Evolutionary conservation across 345 rosid species (phyloP), one percentile per base, ranked within the genome.

Genomic region (Clausena lansium): DNA sequence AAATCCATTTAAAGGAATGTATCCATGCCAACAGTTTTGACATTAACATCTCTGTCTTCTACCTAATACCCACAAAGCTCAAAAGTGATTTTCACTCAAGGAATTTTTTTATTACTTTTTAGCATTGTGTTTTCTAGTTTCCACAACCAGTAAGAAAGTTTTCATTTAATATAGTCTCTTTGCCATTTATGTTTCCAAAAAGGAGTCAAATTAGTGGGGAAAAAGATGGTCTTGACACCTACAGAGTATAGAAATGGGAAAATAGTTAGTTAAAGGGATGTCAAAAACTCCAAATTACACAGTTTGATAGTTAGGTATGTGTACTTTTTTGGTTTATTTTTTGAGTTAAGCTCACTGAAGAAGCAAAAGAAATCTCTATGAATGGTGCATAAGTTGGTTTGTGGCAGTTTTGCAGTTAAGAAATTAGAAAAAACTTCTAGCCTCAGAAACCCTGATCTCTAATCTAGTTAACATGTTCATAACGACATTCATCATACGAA

Each of bases 1-100:
- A 81, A 79, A 81, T 80, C 81, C 77, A 87, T 82, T 77, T 83
- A 63, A 84, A 87, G 89, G 84, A 84, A 87, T 77, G 89, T 60
- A 76, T 73, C 69, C 59, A n/a, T 74, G 76, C 79, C 86, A 75
- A 80, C 85, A 83, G 77, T 76, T 62, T 69, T 77, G 83, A 81
- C 76, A 78, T 68, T 62, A 68, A 74, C 81, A 83, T 83, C 86
- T 72, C 45, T 81, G 71, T 85, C 87, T 74, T 75, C 74, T 79
- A 83, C 88, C 87, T 85, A 85, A 80, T 82, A 61, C 78, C 76
- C 78, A 77, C 67, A 15, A 80, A 81, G 54, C 47, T 71, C 50
- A 81, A 76, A 82, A 82, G 82, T 88, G 79, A 73, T 76, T 83
- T 86, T 78, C 81, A 86, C 86, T 85, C 88, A 75, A 85, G 60